Conservation (phyloP, 495 filamentous ascomycete species). For the Hypoxylon fuscum region DNA sequence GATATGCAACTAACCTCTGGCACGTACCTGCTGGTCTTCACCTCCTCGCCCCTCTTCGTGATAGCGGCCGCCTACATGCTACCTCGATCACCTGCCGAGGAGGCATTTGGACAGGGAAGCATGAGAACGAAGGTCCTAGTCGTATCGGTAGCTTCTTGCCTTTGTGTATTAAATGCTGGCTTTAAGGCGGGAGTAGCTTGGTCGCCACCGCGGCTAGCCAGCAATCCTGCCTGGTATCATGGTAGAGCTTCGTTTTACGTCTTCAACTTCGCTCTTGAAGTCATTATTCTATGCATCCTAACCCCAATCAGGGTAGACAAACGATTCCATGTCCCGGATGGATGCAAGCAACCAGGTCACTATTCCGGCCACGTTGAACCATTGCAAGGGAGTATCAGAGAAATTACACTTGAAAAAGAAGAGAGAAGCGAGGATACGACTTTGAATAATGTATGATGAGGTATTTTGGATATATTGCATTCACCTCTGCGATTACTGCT, state of each 20-base stretch:
- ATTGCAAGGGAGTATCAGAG: background rate
- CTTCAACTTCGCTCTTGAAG: constrained; percentile 79
- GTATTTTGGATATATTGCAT: background rate
- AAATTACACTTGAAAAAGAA: background rate
- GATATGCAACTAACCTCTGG: constrained; percentile 71
- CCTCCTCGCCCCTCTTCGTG: constrained; percentile 76
- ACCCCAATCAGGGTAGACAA: constrained; percentile 73
- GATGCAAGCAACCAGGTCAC: constrained; percentile 51
- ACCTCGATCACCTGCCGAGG: constrained; percentile 58
- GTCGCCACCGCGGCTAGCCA: constrained; percentile 57
- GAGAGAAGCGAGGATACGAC: constrained; percentile 7
- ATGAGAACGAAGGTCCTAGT: constrained; percentile 70
- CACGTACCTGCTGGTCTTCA: constrained; percentile 74
- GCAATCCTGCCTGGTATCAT: constrained; percentile 73
- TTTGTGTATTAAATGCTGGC: constrained; percentile 72
- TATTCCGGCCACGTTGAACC: constrained; percentile 42
- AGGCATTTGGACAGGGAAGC: constrained; percentile 75
- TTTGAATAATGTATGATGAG: constrained; percentile 9
- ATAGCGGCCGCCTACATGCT: constrained; percentile 61
- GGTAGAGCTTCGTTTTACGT: constrained; percentile 77
- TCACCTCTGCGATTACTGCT: background rate
- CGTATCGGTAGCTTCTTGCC: constrained; percentile 57
- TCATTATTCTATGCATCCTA: constrained; percentile 70
- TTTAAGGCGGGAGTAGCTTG: constrained; percentile 71
- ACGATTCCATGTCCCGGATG: constrained; percentile 73